Evolutionary conservation across 176 grass and related monocot genomes (phyloP).

Genomic region (Calamus simplicifolius): DNA sequence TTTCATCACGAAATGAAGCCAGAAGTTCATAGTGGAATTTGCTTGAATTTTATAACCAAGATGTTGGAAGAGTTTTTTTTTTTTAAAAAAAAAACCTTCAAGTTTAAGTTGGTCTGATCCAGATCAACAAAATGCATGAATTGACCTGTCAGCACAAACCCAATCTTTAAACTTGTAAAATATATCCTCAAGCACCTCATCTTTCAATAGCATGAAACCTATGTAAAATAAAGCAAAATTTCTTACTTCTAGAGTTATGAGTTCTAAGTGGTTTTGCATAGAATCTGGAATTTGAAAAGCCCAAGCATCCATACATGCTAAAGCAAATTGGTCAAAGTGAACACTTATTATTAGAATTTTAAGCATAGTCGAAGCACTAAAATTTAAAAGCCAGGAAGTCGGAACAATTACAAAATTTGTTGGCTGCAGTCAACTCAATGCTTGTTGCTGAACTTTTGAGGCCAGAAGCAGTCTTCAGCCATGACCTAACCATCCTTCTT

Average conservation of each 20-base stretch:
- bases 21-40: no score
- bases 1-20: no score
- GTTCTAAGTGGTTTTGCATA: slow-evolving; percentile 94
- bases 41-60: not conserved
- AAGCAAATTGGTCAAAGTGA: slow-evolving; percentile 23
- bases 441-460: slow-evolving; percentile 93
- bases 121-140: slow-evolving; percentile 56
- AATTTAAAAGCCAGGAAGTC: not conserved
- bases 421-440: slow-evolving; percentile 79
- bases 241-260: slow-evolving; percentile 90
- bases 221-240: not conserved
- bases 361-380: no score
- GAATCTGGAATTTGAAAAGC: slow-evolving; percentile 92
- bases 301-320: slow-evolving; percentile 99
- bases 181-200: no score
- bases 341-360: slow-evolving; percentile 5
- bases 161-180: no score
- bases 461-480: slow-evolving; percentile 81
- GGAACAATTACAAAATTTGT: slow-evolving; percentile 34
- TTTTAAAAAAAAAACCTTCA: slow-evolving; percentile 57
- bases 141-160: not conserved
- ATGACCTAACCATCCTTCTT: slow-evolving; percentile 90
- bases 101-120: slow-evolving; percentile 90
- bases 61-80: not conserved
- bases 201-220: no score